phyloP scores from a whole-genome alignment of 75 land plant genomes.

The Sequoia sempervirens region DNA sequence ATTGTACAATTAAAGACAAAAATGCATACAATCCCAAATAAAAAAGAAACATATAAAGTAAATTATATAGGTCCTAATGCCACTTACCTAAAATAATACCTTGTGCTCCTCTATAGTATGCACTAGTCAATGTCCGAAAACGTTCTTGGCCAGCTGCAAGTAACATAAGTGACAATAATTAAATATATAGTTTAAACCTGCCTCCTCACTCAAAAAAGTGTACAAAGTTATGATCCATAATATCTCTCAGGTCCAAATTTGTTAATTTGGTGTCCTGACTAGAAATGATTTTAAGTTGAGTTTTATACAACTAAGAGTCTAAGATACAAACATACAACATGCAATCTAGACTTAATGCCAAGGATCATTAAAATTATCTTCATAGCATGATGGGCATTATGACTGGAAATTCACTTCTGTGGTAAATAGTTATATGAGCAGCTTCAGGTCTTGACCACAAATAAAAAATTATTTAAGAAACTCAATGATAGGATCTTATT shows the following conservation, averaged over 20 bases:
- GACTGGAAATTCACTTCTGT: background rate
- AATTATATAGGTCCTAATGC: background rate
- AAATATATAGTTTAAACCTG: background rate
- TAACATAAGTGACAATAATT: background rate
- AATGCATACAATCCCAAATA: background rate
- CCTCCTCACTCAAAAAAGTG: background rate
- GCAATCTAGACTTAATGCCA: background rate
- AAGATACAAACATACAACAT: background rate
- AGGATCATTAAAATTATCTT: background rate
- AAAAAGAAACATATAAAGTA: background rate
- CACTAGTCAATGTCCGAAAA: constrained; percentile 69
- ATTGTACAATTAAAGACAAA: background rate
- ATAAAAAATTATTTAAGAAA: background rate
- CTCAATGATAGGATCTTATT: background rate
- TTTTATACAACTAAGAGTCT: background rate
- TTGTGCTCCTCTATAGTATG: constrained; percentile 88
- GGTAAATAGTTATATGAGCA: background rate
- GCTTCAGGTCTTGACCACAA: background rate
- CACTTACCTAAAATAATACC: constrained; percentile 76
- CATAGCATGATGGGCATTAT: background rate
- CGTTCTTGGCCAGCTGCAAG: constrained; percentile 89
- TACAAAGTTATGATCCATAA: background rate
- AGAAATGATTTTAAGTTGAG: background rate
- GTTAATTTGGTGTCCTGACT: background rate
- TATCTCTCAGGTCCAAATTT: background rate